Conservation (phyloP, 148 eudicot species). For the Bassia scoparia region DNA sequence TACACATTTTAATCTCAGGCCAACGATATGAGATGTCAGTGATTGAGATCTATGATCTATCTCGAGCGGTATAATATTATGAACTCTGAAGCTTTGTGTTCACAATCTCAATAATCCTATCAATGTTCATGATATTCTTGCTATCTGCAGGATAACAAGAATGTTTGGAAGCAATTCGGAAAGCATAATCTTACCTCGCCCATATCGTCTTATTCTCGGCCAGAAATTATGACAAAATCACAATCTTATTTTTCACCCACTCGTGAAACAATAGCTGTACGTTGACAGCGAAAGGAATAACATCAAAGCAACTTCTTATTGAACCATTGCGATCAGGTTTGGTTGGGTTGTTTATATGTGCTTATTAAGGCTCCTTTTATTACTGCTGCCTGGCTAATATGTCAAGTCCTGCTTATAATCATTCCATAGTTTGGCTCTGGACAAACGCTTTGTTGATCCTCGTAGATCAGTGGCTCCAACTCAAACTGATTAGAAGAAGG, state of each 20-base stretch:
- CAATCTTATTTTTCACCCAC: constrained; percentile 95
- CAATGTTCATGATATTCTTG: constrained; percentile 7
- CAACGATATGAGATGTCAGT: constrained; percentile 99
- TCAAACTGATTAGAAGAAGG: constrained; percentile 97
- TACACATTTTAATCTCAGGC: constrained; percentile 94
- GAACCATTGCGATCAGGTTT: constrained; percentile 97
- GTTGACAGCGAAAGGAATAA: constrained; percentile 91
- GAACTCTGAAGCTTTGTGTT: not conserved
- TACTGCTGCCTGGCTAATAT: constrained; percentile 4
- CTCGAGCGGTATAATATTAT: constrained; percentile 72
- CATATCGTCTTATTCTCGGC: constrained; percentile 87
- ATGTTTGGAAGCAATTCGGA: constrained; percentile 83
- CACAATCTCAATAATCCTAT: constrained; percentile 11
- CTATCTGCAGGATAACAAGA: constrained; percentile 78
- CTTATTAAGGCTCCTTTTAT: constrained; percentile 2
- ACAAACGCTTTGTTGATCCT: constrained; percentile 93
- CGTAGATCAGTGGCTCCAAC: constrained; percentile 86
- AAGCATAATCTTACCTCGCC: constrained; percentile 96
- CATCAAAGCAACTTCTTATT: constrained; percentile 86
- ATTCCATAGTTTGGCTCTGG: constrained; percentile 83
- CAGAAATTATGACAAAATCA: constrained; percentile 76
- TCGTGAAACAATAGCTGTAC: constrained; percentile 88
- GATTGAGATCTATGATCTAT: constrained; percentile 93
- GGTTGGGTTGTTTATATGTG: constrained; percentile 17
- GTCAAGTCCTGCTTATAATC: constrained; percentile 13